Conservation (phyloP, 805 yeast species). For the Nakazawaea holstii region DNA sequence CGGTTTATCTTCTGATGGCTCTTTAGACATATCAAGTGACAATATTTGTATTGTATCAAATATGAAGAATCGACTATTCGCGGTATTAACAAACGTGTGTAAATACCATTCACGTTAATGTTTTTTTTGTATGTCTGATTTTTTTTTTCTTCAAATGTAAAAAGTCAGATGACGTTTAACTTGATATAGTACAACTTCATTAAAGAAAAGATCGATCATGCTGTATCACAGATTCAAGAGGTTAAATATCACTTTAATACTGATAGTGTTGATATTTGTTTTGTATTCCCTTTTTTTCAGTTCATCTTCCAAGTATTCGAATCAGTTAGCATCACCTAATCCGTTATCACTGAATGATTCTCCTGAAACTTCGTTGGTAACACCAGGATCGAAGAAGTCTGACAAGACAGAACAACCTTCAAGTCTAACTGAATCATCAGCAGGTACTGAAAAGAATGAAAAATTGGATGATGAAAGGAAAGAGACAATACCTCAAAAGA, state of each 20-base stretch:
- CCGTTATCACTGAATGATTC: slow-evolving; percentile 12
- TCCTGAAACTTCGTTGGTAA: background rate
- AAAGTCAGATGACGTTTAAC: background rate
- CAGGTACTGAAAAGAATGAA: background rate
- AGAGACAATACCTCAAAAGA: background rate
- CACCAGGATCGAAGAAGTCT: slow-evolving; percentile 1
- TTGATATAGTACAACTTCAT: background rate
- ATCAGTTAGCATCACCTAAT: slow-evolving; percentile 17
- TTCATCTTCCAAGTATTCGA: slow-evolving; percentile 13
- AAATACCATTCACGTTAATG: no score
- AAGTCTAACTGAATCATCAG: background rate
- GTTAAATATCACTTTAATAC: slow-evolving; percentile 4
- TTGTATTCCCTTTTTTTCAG: slow-evolving; percentile 14
- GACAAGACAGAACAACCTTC: background rate
- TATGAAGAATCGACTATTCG: no score
- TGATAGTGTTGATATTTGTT: slow-evolving; percentile 16
- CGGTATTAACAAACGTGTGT: no score
- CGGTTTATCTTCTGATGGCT: background rate
- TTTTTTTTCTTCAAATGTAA: no score
- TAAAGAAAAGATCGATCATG: background rate
- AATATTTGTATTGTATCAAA: no score
- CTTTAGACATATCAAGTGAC: background rate
- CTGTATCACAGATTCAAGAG: slow-evolving; percentile 3
- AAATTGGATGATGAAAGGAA: background rate
- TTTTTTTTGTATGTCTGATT: no score